Base-by-base conservation (phyloP, 2,329 filamentous ascomycete genomes). In the Talaromyces sp. region DNA sequence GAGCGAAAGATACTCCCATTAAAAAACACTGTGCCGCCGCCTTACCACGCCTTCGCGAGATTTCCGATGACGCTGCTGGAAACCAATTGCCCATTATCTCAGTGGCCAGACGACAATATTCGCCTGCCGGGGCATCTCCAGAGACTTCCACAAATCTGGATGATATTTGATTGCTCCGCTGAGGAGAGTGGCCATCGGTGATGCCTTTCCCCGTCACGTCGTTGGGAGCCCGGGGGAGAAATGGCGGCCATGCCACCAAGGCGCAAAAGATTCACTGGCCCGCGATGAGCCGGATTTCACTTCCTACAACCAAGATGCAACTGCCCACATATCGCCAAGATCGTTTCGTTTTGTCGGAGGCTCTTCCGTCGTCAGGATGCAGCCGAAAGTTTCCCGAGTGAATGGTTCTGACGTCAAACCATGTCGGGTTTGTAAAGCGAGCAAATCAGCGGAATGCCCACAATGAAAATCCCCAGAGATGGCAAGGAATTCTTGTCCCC, bases 401-500 rank as follows among this genome's bases (percentile, higher is more conserved):
- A 27, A 27, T 51, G 58, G 61, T 56, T 57, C 61, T 63, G 61
- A 63, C 61, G 61, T 63, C 61, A 63, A 63, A 51, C 42, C 22
- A 36, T 54, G n/a, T 39, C 61, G 61, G 61, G 13, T 10, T 57
- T 32, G 22, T 17, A 58, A 63, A 28, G 58, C 57, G 57, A 28
- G 32, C 61, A 54, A 63, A 59, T 60, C 53, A 57, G 42, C 15
- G 15, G 25, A 27, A 53, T 63, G 57, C 61, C 61, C 61, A 57
- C 61, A 62, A 57, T 42, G 30, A 28, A 49, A 49, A 57, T 63
- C 61, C 61, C 60, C 57, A 49, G 60, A 56, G 55, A 62, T 59
- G 60, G 53, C 52, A 59, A 62, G 42, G 55, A n/a, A 56, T 47
- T 49, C 44, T 52, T 27, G 54, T 59, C 60, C 57, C 60, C 60